These are phyloP conservation scores for Margaritispora aquatica DNA, from an alignment of 495 filamentous ascomycete genomes.

Conservation along the genomic window DNA sequence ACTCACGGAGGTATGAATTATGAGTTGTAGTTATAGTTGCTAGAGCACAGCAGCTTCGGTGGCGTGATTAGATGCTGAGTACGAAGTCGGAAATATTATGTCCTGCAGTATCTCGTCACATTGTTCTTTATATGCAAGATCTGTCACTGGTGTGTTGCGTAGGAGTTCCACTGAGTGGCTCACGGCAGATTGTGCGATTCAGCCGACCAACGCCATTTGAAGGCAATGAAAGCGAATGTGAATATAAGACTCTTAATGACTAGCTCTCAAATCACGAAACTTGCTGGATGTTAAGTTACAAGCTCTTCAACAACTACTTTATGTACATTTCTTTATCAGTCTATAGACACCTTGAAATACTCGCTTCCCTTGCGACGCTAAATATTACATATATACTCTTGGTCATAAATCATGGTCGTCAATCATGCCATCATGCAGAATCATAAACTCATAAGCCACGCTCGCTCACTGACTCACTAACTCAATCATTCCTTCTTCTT, in stretches of 20 bases:
- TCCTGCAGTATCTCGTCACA: neutral
- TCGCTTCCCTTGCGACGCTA: no score
- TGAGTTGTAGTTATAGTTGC: neutral
- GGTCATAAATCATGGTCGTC: constrained; percentile 6
- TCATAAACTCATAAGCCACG: neutral
- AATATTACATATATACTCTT: neutral
- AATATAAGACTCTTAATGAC: no score
- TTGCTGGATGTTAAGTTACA: no score
- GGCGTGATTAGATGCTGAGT: neutral
- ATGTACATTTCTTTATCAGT: neutral
- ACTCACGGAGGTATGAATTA: neutral
- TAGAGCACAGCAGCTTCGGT: no score
- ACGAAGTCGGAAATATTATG: neutral
- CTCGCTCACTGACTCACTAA: neutral
- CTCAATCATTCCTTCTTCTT: constrained; percentile 11
- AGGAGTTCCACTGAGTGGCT: neutral
- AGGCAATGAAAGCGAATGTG: no score
- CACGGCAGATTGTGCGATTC: neutral
- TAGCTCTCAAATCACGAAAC: no score
- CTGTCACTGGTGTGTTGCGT: neutral
- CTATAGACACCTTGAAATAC: neutral
- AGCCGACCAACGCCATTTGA: no score
- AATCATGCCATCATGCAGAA: constrained; percentile 6
- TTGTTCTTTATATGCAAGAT: neutral
- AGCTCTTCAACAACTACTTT: no score